phyloP scores from a whole-genome alignment of 345 rosid species.

The Populus tremula region DNA sequence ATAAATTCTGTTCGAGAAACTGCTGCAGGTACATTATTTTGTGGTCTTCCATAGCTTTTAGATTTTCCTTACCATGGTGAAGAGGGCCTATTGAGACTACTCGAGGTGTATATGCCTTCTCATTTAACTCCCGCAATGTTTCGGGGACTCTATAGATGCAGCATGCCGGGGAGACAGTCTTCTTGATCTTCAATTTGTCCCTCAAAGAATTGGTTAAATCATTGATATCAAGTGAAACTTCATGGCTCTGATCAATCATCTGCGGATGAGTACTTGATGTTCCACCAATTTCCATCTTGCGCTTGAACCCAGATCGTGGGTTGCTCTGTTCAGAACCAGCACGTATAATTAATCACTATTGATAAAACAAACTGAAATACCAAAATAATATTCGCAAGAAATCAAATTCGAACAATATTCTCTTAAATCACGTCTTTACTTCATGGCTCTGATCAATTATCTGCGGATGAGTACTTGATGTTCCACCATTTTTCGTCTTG shows the following conservation, averaged over 20 bases:
- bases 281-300: neutral
- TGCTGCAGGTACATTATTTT: neutral
- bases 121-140: neutral
- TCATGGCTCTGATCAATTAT: neutral
- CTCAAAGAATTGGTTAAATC: neutral
- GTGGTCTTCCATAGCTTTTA: slow-evolving; percentile 7
- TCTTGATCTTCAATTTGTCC: neutral
- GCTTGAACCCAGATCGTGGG: too few species aligned
- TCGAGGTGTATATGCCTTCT: neutral
- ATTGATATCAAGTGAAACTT: neutral
- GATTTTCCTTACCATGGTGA: neutral
- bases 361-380: too few species aligned
- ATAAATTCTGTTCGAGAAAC: neutral
- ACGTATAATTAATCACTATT: too few species aligned
- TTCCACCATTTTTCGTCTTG: neutral
- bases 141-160: slow-evolving; percentile 15
- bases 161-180: neutral
- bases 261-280: neutral
- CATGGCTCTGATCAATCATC: neutral
- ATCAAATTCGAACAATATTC: too few species aligned
- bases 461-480: neutral
- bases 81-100: neutral
- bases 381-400: too few species aligned
- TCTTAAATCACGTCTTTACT: neutral
- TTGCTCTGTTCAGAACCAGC: too few species aligned